Conservation (phyloP, 495 filamentous ascomycete genomes). For the Friedmanniomyces endolithicus region DNA sequence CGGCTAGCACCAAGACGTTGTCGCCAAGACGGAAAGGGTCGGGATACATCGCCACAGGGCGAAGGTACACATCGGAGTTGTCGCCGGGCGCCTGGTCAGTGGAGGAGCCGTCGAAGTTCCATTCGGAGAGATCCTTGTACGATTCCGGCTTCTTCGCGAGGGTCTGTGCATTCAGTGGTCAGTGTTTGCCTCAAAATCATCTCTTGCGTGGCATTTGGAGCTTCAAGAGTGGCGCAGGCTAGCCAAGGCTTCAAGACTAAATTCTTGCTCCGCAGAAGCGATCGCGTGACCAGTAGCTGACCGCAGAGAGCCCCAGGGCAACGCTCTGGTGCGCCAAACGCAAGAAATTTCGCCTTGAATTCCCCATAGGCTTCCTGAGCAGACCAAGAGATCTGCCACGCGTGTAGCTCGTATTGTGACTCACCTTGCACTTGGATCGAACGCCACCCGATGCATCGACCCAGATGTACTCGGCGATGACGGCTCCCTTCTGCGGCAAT, state of each 20-base stretch:
- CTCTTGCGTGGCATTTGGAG: neutral
- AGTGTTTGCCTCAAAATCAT: neutral
- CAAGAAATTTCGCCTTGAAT: neutral
- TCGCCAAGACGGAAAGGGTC: conserved; percentile 74
- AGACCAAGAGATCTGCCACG: too few relatives aligned
- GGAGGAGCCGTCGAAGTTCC: conserved; percentile 98
- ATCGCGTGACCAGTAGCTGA: neutral
- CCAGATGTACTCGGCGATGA: conserved; percentile 97
- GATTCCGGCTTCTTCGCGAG: conserved; percentile 49
- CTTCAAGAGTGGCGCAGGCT: neutral
- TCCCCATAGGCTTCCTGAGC: neutral
- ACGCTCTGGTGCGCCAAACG: neutral
- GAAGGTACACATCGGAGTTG: conserved; percentile 97
- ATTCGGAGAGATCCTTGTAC: conserved; percentile 82
- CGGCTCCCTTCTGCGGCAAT: conserved; percentile 72
- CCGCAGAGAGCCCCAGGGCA: neutral
- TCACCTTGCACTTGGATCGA: conserved; percentile 86
- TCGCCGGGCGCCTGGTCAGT: conserved; percentile 88
- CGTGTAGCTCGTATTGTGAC: conserved; percentile 27
- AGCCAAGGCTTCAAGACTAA: neutral
- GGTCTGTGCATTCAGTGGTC: conserved; percentile 44
- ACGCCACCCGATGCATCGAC: conserved; percentile 68
- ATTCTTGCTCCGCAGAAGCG: neutral
- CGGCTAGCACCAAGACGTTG: conserved; percentile 88
- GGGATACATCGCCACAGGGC: conserved; percentile 78